These are phyloP conservation scores for Scleromitrula shiraiana DNA, from an alignment of 2,329 filamentous ascomycete genomes.

Conservation along the genomic window DNA sequence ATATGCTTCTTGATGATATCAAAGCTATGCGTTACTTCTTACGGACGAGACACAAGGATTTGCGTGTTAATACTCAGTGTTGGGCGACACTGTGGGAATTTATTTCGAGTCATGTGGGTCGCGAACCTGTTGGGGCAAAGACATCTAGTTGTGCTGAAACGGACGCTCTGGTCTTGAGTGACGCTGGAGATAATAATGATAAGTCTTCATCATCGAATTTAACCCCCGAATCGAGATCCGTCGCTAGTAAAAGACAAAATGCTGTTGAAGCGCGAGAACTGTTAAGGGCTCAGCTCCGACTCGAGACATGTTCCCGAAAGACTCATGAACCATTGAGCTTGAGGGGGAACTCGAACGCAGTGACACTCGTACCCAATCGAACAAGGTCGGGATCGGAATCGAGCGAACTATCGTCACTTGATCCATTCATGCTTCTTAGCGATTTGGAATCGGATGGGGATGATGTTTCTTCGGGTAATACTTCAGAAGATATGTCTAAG, in stretches of 20 bases:
- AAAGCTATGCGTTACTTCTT: conserved; percentile 28
- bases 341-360: no score
- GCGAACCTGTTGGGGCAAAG: neutral
- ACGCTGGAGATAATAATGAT: no score
- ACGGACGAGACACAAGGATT: conserved; percentile 28
- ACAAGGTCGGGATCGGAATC: neutral
- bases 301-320: no score
- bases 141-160: neutral
- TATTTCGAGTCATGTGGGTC: conserved; percentile 13
- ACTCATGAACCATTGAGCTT: no score
- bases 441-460: neutral
- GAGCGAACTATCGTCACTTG: neutral
- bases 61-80: conserved; percentile 30
- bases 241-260: no score
- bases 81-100: conserved; percentile 29
- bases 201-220: no score
- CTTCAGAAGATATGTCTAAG: neutral
- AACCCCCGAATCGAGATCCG: no score
- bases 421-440: neutral
- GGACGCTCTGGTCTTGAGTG: no score
- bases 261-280: no score
- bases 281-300: no score
- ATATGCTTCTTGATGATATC: conserved; percentile 29
- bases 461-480: neutral
- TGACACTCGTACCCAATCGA: neutral